phyloP scores from a whole-genome alignment of 495 filamentous ascomycete species.

The Podospora didyma region DNA sequence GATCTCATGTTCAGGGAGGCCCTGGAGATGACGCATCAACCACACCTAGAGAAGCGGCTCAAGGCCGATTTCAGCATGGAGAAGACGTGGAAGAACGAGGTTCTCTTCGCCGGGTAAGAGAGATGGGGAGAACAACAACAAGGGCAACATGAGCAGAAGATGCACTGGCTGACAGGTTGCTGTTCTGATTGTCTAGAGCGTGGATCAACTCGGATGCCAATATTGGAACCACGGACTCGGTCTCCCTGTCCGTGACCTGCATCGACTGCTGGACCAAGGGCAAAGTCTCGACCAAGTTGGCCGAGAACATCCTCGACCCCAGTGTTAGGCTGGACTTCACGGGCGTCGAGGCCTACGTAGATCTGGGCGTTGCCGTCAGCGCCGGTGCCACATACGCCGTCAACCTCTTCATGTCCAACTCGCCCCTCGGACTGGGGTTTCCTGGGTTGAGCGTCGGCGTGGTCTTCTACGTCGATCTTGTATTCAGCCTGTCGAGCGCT shows the following conservation, averaged over 20 bases:
- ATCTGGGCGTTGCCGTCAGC: constrained; percentile 28
- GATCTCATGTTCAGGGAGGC: constrained; percentile 9
- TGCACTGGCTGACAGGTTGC: not conserved
- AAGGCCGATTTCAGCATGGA: constrained; percentile 19
- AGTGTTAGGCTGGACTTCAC: constrained; percentile 26
- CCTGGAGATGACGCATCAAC: constrained; percentile 14
- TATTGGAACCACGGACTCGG: constrained; percentile 7
- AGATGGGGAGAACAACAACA: not conserved
- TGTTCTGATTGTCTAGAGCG: not conserved
- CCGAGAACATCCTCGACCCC: constrained; percentile 27
- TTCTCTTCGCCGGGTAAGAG: constrained; percentile 21
- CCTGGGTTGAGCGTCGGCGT: constrained; percentile 34
- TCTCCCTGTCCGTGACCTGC: constrained; percentile 21
- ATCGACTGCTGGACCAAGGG: constrained; percentile 34
- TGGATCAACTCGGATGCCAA: constrained; percentile 6
- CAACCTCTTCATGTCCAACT: constrained; percentile 30
- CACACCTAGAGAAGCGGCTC: constrained; percentile 20
- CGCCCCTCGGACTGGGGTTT: constrained; percentile 26
- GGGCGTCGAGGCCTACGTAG: constrained; percentile 33
- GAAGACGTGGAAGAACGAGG: constrained; percentile 18
- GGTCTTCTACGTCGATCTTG: constrained; percentile 35
- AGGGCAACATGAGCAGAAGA: not conserved
- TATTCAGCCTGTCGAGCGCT: constrained; percentile 33
- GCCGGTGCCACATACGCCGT: constrained; percentile 32
- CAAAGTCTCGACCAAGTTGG: constrained; percentile 31